phyloP scores from a whole-genome alignment of 169 alveolate genomes.

The Plasmodium relictum region DNA sequence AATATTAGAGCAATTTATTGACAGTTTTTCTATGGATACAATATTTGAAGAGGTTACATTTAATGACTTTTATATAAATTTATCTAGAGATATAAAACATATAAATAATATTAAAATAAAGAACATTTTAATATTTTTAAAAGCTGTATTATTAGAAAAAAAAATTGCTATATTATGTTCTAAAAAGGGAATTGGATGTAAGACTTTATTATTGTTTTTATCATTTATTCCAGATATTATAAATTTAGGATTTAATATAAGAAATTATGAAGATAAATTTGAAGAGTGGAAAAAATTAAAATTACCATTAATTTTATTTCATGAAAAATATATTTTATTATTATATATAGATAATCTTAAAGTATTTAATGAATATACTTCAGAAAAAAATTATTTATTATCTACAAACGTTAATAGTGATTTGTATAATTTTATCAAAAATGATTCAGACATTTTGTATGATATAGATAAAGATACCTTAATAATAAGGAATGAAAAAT shows the following conservation, averaged over 20 bases:
- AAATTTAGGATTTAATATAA: slow-evolving; percentile 71
- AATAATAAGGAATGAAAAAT: slow-evolving; percentile 38
- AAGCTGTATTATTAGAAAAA: slow-evolving; percentile 62
- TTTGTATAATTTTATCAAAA: slow-evolving; percentile 45
- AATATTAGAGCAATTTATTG: slow-evolving; percentile 23
- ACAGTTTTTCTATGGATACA: neutral
- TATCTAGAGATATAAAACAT: slow-evolving; percentile 15
- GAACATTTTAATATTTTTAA: slow-evolving; percentile 48
- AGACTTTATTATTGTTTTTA: slow-evolving; percentile 25
- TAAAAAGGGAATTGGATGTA: slow-evolving; percentile 50
- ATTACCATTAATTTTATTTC: slow-evolving; percentile 71
- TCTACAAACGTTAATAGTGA: slow-evolving; percentile 57
- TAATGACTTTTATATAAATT: slow-evolving; percentile 20
- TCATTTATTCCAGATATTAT: slow-evolving; percentile 74
- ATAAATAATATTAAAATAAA: slow-evolving; percentile 53
- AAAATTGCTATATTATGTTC: slow-evolving; percentile 57
- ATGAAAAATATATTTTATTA: slow-evolving; percentile 48
- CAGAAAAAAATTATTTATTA: slow-evolving; percentile 54
- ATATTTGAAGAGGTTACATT: slow-evolving; percentile 31
- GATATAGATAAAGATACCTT: slow-evolving; percentile 46
- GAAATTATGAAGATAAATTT: slow-evolving; percentile 59
- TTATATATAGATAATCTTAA: slow-evolving; percentile 64
- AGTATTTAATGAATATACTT: slow-evolving; percentile 45
- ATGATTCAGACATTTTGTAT: slow-evolving; percentile 40
- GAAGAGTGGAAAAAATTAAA: slow-evolving; percentile 59